A percentile compares a stretch with the other conserved stretches of the same genome.
Conservation (phyloP, 208 protist genomes). For the Phytomonas sp. region DNA sequence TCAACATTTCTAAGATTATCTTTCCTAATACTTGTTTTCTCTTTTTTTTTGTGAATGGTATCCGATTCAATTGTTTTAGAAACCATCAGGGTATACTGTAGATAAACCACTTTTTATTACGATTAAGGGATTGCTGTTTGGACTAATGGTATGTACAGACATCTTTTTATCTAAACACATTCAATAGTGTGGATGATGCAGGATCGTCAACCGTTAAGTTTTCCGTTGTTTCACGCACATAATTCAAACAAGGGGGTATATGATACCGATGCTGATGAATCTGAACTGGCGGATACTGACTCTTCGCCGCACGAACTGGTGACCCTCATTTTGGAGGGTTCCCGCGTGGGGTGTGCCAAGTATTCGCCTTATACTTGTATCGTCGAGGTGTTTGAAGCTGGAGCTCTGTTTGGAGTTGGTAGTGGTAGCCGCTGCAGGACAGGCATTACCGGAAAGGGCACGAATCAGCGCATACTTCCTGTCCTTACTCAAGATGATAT, state of each 20-base stretch:
- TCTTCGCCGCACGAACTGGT: constrained; percentile 8
- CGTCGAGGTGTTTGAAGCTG: constrained; percentile 45
- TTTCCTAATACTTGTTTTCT: background rate
- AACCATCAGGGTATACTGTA: background rate
- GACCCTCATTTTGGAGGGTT: constrained; percentile 14
- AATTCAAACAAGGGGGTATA: background rate
- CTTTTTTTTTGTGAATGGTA: background rate
- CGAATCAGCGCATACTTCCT: constrained; percentile 11
- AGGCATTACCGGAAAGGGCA: background rate
- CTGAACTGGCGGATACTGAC: background rate
- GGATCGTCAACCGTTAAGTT: background rate
- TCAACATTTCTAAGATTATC: background rate
- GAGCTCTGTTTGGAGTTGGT: constrained; percentile 8
- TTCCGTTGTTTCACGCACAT: background rate
- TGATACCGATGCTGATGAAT: background rate
- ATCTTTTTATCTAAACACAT: background rate
- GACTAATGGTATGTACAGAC: background rate
- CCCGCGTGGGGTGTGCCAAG: constrained; percentile 29
- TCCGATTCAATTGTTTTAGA: background rate
- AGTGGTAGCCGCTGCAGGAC: background rate
- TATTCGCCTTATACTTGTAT: constrained; percentile 28
- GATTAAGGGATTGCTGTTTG: background rate
- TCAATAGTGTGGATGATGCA: background rate
- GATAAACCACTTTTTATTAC: background rate
- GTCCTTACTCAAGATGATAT: constrained; percentile 27